Evolutionary conservation across 306 rosid species (phyloP), one percentile per base, ranked within the genome.

Genomic region (Fragaria nilgerrensis): DNA sequence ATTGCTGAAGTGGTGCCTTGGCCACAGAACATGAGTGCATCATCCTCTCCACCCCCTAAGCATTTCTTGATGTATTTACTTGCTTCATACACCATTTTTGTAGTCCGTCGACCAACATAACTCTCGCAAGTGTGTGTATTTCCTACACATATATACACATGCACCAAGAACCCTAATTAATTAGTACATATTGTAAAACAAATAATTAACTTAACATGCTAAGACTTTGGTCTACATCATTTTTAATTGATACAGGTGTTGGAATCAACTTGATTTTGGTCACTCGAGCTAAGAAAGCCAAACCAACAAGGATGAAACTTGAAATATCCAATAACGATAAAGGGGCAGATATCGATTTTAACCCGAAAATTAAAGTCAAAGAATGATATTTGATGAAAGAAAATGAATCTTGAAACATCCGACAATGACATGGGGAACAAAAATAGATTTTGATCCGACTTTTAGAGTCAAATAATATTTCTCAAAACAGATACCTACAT

Each of bases 1-100:
- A 94, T 87, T 41, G 97, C 97, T 17, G 94, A 81, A 0, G 97
- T 94, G 2, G 94, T 72, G 79, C 98, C 98, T 0, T 93, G 86
- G 6, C 98, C 98, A 70, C 96, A 92, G n/a, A 90, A 82, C 1
- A 94, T 65, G 37, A 92, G 72, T 43, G 86, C 94, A 44, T 90
- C 93, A 0, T 87, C 87, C 64, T 85, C 61, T 37, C 89, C 80
- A 32, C 93, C 89, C 23, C 96, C 96, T 73, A 94, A 88, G 79
- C 96, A 86, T 70, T 74, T 87, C 74, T 92, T 94, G 22, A 92
- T 82, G 83, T 89, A 94, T 27, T 72, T 52, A 0, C 44, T 47
- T 27, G 98, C 93, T 79, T 87, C 92, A 0, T 85, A 80, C 32
- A 87, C 72, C 86, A 87, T 81, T 68, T 89, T 86, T 80, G 97